phyloP scores from a whole-genome alignment of 129 eudicot genomes.

The Scalesia atractyloides region DNA sequence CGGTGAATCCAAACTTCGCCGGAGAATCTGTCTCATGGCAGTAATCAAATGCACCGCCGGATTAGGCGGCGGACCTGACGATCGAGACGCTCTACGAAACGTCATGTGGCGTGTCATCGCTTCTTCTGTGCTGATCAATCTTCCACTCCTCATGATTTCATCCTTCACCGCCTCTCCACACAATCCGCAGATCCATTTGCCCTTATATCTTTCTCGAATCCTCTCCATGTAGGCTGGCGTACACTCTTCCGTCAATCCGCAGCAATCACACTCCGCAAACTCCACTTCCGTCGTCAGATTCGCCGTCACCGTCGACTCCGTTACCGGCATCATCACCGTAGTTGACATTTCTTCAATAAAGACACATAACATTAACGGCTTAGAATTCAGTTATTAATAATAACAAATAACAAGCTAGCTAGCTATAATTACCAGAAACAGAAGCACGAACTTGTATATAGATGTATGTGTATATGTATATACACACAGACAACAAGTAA shows the following conservation, averaged over 20 bases:
- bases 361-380: conserved; percentile 2
- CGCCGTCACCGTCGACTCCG: conserved; percentile 40
- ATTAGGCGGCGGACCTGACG: conserved; percentile 68
- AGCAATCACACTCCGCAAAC: conserved; percentile 68
- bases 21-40: conserved; percentile 63
- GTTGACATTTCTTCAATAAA: conserved; percentile 47
- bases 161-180: conserved; percentile 81
- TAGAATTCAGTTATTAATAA: background rate
- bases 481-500: background rate
- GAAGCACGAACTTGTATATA: conserved; percentile 14
- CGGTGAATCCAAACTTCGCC: conserved; percentile 69
- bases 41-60: conserved; percentile 70
- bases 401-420: background rate
- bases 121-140: conserved; percentile 68
- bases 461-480: background rate
- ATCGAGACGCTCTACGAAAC: conserved; percentile 53
- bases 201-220: conserved; percentile 62
- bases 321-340: conserved; percentile 42
- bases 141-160: conserved; percentile 54
- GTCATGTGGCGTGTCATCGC: conserved; percentile 66
- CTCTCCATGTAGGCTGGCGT: conserved; percentile 66
- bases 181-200: conserved; percentile 91
- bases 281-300: conserved; percentile 46
- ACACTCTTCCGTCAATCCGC: conserved; percentile 87
- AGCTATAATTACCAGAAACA: conserved; percentile 33